Conservation (phyloP, 169 alveolate species). For the Cryptosporidium sp. region DNA sequence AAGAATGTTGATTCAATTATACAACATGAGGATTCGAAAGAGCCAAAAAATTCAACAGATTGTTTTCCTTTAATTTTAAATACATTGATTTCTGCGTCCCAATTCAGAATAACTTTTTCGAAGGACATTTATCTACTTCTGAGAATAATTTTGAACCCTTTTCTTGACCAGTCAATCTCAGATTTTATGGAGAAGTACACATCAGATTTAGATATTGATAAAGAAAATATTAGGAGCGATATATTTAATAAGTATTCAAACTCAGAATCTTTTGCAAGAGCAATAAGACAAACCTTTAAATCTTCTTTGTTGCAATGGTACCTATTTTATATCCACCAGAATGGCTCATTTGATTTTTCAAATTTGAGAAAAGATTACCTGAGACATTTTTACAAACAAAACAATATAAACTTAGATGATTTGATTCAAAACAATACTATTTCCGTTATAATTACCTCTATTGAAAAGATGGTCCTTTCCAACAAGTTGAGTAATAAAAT, state of each 20-base stretch:
- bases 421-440: slow-evolving; percentile 23
- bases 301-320: slow-evolving; percentile 56
- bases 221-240: slow-evolving; percentile 1
- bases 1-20: too few species aligned
- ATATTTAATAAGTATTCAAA: slow-evolving; percentile 13
- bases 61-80: slow-evolving; percentile 24
- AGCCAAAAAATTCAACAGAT: neutral
- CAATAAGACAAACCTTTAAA: neutral
- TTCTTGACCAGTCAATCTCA: neutral
- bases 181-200: neutral
- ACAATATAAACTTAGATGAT: neutral
- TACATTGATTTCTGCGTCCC: slow-evolving; percentile 43
- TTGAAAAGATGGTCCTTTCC: slow-evolving; percentile 59
- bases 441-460: slow-evolving; percentile 9
- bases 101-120: slow-evolving; percentile 37
- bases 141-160: neutral
- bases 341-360: slow-evolving; percentile 1
- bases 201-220: neutral
- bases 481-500: neutral
- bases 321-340: slow-evolving; percentile 28
- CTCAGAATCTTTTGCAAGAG: neutral
- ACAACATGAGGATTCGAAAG: neutral
- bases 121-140: slow-evolving; percentile 21
- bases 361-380: slow-evolving; percentile 7
- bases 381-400: slow-evolving; percentile 17